These are phyloP conservation scores for Zea mays DNA, from an alignment of 176 grass and related monocot genomes.

Conservation along the genomic window Zm-B73-REFERENCE-NAM-5.0 NC_050096.1:13713001-13713500, in stretches of 20 bases:
- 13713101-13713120: slow-evolving; percentile 91
- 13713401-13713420: slow-evolving; percentile 11
- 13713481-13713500: slow-evolving; percentile 94
- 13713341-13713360: slow-evolving; percentile 31
- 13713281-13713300: slow-evolving; percentile 72
- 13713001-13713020: slow-evolving; percentile 12
- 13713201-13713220: slow-evolving; percentile 15
- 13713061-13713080: slow-evolving; percentile 99
- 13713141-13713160: slow-evolving; percentile 93
- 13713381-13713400: slow-evolving; percentile 9
- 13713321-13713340: slow-evolving; percentile 80
- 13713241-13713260: slow-evolving; percentile 55
- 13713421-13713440: slow-evolving; percentile 32
- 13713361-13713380: slow-evolving; percentile 24
- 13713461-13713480: slow-evolving; percentile 88
- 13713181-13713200: slow-evolving; percentile 73
- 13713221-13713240: slow-evolving; percentile 24
- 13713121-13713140: slow-evolving; percentile 98
- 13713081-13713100: slow-evolving; percentile 96
- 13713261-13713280: slow-evolving; percentile 92
- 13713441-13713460: slow-evolving; percentile 75
- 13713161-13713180: slow-evolving; percentile 75
- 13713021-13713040: slow-evolving; percentile 21
- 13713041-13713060: slow-evolving; percentile 40
- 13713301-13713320: slow-evolving; percentile 91